Evolutionary conservation across 2,329 filamentous ascomycete genomes (phyloP).

Genomic region (Hymenoscyphus linearis): DNA sequence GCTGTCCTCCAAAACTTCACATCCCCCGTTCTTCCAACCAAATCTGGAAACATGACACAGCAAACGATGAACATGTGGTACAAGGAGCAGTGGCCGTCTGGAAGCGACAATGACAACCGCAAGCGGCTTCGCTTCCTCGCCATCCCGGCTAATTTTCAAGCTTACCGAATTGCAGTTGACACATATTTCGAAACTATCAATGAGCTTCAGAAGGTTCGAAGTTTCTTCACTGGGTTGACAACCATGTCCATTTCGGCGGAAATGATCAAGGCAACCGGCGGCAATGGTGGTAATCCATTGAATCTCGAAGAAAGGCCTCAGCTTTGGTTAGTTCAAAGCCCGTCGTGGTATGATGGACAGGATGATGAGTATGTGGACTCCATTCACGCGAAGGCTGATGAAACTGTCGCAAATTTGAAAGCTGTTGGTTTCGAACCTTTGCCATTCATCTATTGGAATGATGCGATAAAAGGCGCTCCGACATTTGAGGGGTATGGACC

Average conservation of each 20-base stretch:
- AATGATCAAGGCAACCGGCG: constrained; percentile 11
- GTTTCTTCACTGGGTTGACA: constrained; percentile 14
- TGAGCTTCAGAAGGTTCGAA: constrained; percentile 4
- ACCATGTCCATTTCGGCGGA: constrained; percentile 14
- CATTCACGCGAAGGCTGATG: constrained; percentile 6
- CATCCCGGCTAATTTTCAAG: constrained; percentile 11
- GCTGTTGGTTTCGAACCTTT: constrained; percentile 8
- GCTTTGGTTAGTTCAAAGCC: constrained; percentile 16
- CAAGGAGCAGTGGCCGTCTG: constrained; percentile 4
- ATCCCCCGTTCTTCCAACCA: constrained; percentile 4
- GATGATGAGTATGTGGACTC: constrained; percentile 14
- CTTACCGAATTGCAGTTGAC: constrained; percentile 18
- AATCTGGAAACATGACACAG: constrained; percentile 7
- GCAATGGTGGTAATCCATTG: constrained; percentile 7
- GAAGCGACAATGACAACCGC: constrained; percentile 9
- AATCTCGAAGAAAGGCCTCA: constrained; percentile 13
- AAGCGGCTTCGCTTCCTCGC: constrained; percentile 13
- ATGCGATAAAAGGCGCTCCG: constrained; percentile 17
- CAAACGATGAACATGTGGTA: constrained; percentile 6
- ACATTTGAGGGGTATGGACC: constrained; percentile 32
- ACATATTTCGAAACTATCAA: constrained; percentile 16
- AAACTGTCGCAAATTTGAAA: constrained; percentile 14
- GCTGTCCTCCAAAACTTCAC: constrained; percentile 13
- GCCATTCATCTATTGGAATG: constrained; percentile 20
- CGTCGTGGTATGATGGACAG: constrained; percentile 11